Conservation (phyloP, 768 basidiomycete genomes). For the Butyriboletus loyo region DNA sequence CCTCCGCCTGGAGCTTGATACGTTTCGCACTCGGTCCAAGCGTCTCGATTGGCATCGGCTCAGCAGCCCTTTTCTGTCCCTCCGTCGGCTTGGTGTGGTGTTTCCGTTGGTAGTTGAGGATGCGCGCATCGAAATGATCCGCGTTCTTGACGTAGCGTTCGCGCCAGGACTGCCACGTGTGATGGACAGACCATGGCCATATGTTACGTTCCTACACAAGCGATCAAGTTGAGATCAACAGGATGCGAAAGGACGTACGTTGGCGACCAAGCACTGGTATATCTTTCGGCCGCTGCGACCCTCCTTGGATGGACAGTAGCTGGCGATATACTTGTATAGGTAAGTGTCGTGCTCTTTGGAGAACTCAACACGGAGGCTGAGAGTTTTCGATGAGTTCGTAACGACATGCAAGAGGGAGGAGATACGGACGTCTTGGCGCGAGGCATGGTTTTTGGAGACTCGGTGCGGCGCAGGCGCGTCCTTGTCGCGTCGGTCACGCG, state of each 20-base stretch:
- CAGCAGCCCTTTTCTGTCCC: slow-evolving; percentile 1
- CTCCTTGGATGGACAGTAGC: slow-evolving; percentile 36
- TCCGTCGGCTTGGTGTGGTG: slow-evolving; percentile 12
- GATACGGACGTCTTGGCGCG: background rate
- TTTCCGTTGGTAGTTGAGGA: slow-evolving; percentile 39
- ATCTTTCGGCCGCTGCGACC: slow-evolving; percentile 48
- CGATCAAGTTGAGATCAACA: background rate
- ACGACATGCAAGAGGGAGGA: no score
- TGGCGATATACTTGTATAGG: slow-evolving; percentile 48
- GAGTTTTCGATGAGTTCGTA: background rate
- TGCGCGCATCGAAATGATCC: slow-evolving; percentile 39
- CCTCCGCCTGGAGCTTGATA: background rate
- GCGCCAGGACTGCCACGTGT: slow-evolving; percentile 64
- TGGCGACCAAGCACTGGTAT: slow-evolving; percentile 41
- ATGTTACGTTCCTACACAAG: slow-evolving; percentile 32
- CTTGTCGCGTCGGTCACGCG: slow-evolving; percentile 3
- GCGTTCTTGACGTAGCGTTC: slow-evolving; percentile 53
- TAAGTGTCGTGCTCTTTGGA: slow-evolving; percentile 40
- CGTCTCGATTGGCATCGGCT: background rate
- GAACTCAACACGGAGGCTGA: slow-evolving; percentile 29
- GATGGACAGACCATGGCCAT: slow-evolving; percentile 53
- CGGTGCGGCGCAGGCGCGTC: background rate
- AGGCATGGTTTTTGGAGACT: background rate
- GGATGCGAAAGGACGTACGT: slow-evolving; percentile 39
- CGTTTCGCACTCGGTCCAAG: slow-evolving; percentile 6